Percentiles rank a stretch among this genome's conserved stretches.
Conservation (phyloP, 2,329 filamentous ascomycete species). For the Teratosphaeria pseudoeucalypti region DNA sequence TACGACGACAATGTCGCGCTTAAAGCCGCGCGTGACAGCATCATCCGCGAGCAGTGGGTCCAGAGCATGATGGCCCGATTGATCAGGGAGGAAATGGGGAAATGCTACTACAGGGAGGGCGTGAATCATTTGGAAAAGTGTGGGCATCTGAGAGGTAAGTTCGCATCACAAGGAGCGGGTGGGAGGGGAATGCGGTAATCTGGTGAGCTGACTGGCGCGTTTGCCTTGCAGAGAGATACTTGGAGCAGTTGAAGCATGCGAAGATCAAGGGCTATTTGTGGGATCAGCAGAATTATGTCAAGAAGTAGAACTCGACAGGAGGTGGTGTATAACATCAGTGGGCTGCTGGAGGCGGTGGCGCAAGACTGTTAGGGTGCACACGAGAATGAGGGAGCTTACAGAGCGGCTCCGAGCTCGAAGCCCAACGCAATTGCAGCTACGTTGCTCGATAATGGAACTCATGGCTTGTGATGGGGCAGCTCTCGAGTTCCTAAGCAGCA, state of each 20-base stretch:
- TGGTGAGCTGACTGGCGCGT: neutral
- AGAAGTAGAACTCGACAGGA: conserved; percentile 30
- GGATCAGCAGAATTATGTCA: conserved; percentile 65
- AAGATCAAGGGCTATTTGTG: conserved; percentile 73
- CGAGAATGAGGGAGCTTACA: no score
- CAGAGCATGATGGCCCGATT: conserved; percentile 79
- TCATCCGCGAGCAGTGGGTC: conserved; percentile 81
- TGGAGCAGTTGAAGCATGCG: conserved; percentile 64
- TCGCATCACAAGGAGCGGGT: neutral
- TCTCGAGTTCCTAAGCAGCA: no score
- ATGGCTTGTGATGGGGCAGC: no score
- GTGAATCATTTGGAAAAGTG: conserved; percentile 87
- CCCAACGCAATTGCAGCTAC: no score
- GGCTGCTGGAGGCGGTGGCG: neutral
- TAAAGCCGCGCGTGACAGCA: conserved; percentile 72
- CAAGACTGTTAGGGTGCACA: no score
- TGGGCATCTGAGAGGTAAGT: conserved; percentile 67
- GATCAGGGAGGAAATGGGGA: conserved; percentile 71
- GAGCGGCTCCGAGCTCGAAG: no score
- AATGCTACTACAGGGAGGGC: conserved; percentile 75
- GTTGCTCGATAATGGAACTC: no score
- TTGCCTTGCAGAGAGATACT: conserved; percentile 55
- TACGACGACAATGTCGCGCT: conserved; percentile 72
- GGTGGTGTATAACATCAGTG: conserved; percentile 2
- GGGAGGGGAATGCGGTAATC: neutral